phyloP scores from a whole-genome alignment of 2,329 filamentous ascomycete species.

The Fusarium sp. region DNA sequence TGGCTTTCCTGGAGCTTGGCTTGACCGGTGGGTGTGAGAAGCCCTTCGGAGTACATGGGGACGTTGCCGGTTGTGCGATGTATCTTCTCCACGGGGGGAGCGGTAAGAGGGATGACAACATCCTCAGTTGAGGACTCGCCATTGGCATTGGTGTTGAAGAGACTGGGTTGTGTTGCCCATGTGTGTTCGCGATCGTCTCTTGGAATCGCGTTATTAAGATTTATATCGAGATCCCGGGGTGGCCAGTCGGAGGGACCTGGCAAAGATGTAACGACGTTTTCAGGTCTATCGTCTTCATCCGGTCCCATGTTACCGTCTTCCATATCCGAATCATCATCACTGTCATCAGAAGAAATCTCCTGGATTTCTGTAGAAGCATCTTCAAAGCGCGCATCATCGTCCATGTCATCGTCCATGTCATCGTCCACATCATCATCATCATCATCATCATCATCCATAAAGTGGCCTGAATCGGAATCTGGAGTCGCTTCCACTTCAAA shows the following conservation, averaged over 20 bases:
- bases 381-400: no score
- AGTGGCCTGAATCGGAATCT: background rate
- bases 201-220: background rate
- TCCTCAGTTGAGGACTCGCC: no score
- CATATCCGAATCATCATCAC: background rate
- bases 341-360: no score
- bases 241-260: background rate
- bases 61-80: constrained; percentile 52
- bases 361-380: no score
- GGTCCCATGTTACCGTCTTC: background rate
- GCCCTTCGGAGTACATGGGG: constrained; percentile 54
- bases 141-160: constrained; percentile 21
- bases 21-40: constrained; percentile 59
- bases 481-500: background rate
- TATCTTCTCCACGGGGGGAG: constrained; percentile 52
- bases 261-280: background rate
- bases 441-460: no score
- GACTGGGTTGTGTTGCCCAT: constrained; percentile 47
- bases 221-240: no score
- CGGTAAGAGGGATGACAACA: constrained; percentile 37
- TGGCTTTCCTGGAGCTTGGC: constrained; percentile 50
- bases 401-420: no score
- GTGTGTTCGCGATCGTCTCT: constrained; percentile 17
- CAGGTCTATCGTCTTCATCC: background rate
- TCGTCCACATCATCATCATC: no score